Percentiles rank a stretch among this genome's conserved stretches.
phyloP scores from a whole-genome alignment of 306 rosid species.

The Prunus campanulata region DNA sequence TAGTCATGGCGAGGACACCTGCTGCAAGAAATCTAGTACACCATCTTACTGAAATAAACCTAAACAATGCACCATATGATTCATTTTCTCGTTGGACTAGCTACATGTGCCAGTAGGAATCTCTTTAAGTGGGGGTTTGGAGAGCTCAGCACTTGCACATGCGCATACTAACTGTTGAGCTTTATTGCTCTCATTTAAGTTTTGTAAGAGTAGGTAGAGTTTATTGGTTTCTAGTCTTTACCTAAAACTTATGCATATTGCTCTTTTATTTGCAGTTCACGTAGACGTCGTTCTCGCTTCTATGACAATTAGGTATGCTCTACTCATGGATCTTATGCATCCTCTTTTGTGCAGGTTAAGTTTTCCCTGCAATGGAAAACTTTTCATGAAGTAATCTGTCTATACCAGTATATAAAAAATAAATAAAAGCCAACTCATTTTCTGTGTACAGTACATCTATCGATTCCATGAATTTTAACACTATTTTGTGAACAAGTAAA shows the following conservation, averaged over 20 bases:
- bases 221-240: constrained; percentile 7
- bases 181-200: constrained; percentile 9
- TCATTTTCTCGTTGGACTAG: not conserved
- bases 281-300: constrained; percentile 77
- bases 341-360: constrained; percentile 5
- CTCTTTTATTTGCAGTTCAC: constrained; percentile 53
- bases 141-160: not conserved
- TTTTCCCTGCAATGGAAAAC: not conserved
- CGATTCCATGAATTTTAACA: not conserved
- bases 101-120: not conserved
- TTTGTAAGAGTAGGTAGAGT: not conserved
- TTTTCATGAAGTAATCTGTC: not conserved
- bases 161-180: not conserved
- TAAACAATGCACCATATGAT: not conserved
- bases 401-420: not conserved
- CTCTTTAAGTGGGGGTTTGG: not conserved
- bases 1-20: not conserved
- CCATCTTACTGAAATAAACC: not conserved
- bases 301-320: constrained; percentile 76
- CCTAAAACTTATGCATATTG: constrained; percentile 13
- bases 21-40: not conserved
- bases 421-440: not conserved
- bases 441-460: not conserved
- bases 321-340: constrained; percentile 10
- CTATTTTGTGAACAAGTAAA: not conserved